Evolutionary conservation across 129 eudicot species (phyloP).

Genomic region (Deinandra increscens): DNA sequence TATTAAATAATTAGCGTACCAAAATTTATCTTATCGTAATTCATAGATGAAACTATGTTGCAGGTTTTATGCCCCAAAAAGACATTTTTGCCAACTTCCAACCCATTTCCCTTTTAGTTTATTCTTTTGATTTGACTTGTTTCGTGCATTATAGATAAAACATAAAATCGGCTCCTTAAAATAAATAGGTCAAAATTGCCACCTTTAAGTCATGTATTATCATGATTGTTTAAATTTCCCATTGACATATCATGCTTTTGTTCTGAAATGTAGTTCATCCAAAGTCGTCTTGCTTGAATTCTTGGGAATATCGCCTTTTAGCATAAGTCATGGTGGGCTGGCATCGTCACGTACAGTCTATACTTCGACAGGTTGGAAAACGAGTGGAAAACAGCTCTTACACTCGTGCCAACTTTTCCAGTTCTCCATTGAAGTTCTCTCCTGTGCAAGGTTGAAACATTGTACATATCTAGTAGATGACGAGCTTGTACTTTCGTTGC

Average conservation of each 20-base stretch:
- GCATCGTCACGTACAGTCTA: constrained; percentile 61
- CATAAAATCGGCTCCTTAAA: not conserved
- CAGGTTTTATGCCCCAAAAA: too few relatives aligned
- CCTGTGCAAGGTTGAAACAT: constrained; percentile 42
- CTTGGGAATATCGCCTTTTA: constrained; percentile 17
- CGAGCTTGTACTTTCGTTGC: not conserved
- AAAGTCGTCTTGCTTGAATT: constrained; percentile 19
- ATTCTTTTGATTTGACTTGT: too few relatives aligned
- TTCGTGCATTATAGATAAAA: too few relatives aligned
- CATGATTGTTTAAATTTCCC: not conserved
- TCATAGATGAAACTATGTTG: too few relatives aligned
- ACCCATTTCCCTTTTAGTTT: too few relatives aligned
- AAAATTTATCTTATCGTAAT: too few relatives aligned
- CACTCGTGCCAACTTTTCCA: constrained; percentile 40
- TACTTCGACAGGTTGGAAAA: constrained; percentile 60
- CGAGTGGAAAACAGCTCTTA: constrained; percentile 44
- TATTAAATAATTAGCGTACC: too few relatives aligned
- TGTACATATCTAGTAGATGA: constrained; percentile 15
- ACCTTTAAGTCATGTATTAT: not conserved
- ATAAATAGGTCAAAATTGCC: not conserved
- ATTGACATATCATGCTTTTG: not conserved
- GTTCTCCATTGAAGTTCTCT: constrained; percentile 53
- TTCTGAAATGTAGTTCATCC: constrained; percentile 11
- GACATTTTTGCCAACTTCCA: too few relatives aligned
- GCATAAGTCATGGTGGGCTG: constrained; percentile 71